These are phyloP conservation scores for Arabidopsis suecica DNA, from an alignment of 345 rosid genomes.

Conservation along the genomic window DNA sequence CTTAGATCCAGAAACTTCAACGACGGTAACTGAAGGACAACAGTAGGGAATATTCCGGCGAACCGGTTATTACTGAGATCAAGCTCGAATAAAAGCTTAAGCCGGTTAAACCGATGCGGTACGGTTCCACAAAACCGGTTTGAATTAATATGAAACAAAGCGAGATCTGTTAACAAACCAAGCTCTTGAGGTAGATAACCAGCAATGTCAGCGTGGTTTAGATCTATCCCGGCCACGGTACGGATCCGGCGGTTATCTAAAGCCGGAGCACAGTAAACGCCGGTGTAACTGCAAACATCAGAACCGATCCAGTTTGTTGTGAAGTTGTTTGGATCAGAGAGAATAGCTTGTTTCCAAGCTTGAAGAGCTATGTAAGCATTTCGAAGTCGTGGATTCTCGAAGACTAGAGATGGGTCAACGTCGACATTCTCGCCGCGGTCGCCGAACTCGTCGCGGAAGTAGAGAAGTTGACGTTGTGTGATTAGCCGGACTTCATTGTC, in stretches of 20 bases:
- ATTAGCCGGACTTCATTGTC: slow-evolving; percentile 61
- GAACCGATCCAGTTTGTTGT: slow-evolving; percentile 73
- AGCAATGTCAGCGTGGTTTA: slow-evolving; percentile 85
- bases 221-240: slow-evolving; percentile 87
- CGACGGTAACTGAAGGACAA: slow-evolving; percentile 57
- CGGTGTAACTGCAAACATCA: slow-evolving; percentile 62
- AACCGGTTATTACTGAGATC: slow-evolving; percentile 88
- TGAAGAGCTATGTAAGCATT: slow-evolving; percentile 82
- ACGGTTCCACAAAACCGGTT: slow-evolving; percentile 83
- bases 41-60: slow-evolving; percentile 71
- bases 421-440: slow-evolving; percentile 83
- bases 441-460: slow-evolving; percentile 78
- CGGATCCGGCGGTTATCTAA: slow-evolving; percentile 58
- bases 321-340: slow-evolving; percentile 72
- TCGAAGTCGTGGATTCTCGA: slow-evolving; percentile 63
- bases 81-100: slow-evolving; percentile 64
- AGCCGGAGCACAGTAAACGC: slow-evolving; percentile 68
- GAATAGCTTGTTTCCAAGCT: slow-evolving; percentile 88
- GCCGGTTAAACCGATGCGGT: slow-evolving; percentile 62
- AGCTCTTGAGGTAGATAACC: slow-evolving; percentile 83
- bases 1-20: slow-evolving; percentile 80
- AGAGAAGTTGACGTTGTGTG: slow-evolving; percentile 85
- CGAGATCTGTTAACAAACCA: slow-evolving; percentile 77
- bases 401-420: slow-evolving; percentile 69
- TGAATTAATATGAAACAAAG: slow-evolving; percentile 81